Evolutionary conservation across 257 asterid species (phyloP).

Genomic region (Rubia yunnanensis): DNA sequence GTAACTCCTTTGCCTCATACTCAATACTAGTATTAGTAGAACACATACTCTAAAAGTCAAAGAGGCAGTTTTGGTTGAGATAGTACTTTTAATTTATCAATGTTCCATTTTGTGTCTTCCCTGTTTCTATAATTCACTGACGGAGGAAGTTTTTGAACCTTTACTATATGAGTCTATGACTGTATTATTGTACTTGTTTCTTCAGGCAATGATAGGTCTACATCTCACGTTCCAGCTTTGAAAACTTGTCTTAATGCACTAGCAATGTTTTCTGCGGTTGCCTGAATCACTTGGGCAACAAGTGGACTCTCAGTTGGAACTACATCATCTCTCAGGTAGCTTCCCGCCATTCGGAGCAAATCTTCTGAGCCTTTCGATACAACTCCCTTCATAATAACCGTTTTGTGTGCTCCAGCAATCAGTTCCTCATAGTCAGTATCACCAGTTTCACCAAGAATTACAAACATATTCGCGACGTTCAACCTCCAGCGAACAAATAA

Average conservation of each 20-base stretch:
- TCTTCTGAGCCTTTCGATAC: constrained; percentile 70
- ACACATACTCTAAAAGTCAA: too few species aligned
- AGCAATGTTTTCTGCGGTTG: constrained; percentile 43
- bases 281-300: constrained; percentile 31
- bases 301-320: constrained; percentile 60
- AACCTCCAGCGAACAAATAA: constrained; percentile 81
- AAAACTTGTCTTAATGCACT: constrained; percentile 43
- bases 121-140: neutral
- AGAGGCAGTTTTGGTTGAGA: too few species aligned
- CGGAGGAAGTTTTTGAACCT: neutral
- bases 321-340: constrained; percentile 65
- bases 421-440: constrained; percentile 82
- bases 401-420: constrained; percentile 70
- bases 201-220: neutral
- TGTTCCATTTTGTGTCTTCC: neutral
- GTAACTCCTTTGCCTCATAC: too few species aligned
- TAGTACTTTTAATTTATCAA: too few species aligned
- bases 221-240: constrained; percentile 37
- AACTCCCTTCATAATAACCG: constrained; percentile 48
- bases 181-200: too few species aligned
- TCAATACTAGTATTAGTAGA: too few species aligned
- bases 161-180: neutral
- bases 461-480: constrained; percentile 70
- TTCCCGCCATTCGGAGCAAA: constrained; percentile 54
- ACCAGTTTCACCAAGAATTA: constrained; percentile 78